phyloP scores from a whole-genome alignment of 768 basidiomycete genomes.

The Lactifluus pinguis region DNA sequence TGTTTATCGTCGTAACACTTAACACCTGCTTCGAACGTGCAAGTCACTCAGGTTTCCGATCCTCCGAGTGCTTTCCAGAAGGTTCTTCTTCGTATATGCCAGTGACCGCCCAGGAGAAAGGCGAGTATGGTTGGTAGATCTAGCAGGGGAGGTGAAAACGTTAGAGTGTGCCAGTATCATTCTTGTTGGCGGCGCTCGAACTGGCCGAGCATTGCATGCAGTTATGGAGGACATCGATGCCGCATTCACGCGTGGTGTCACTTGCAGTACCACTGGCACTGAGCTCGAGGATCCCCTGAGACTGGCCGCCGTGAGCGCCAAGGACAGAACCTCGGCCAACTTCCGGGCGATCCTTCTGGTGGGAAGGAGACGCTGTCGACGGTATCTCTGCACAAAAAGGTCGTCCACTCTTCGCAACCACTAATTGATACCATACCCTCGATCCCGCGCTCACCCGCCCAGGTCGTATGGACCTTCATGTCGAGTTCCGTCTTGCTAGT shows the following conservation, averaged over 20 bases:
- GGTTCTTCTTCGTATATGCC: not conserved
- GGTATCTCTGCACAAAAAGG: constrained; percentile 75
- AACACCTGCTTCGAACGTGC: too few relatives aligned
- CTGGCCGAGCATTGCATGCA: constrained; percentile 42
- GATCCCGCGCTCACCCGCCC: constrained; percentile 70
- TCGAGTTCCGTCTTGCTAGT: constrained; percentile 68
- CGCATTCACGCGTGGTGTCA: constrained; percentile 49
- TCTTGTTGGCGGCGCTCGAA: too few relatives aligned
- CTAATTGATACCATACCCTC: constrained; percentile 60
- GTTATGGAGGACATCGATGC: constrained; percentile 84
- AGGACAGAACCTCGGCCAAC: not conserved
- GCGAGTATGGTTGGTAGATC: not conserved
- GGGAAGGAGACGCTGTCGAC: constrained; percentile 45
- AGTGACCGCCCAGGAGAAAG: not conserved
- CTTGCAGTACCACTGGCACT: constrained; percentile 24
- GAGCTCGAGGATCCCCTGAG: constrained; percentile 19
- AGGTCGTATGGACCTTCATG: constrained; percentile 74
- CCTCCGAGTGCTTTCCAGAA: not conserved
- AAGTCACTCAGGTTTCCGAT: not conserved
- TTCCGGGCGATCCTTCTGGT: not conserved
- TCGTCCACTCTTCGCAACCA: constrained; percentile 69
- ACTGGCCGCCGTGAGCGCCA: constrained; percentile 2
- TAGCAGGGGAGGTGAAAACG: not conserved
- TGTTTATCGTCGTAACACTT: too few relatives aligned
- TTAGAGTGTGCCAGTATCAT: too few relatives aligned